Evolutionary conservation across 2,329 filamentous ascomycete genomes (phyloP).

Genomic region (Stachybotrys chlorohalonatus): DNA sequence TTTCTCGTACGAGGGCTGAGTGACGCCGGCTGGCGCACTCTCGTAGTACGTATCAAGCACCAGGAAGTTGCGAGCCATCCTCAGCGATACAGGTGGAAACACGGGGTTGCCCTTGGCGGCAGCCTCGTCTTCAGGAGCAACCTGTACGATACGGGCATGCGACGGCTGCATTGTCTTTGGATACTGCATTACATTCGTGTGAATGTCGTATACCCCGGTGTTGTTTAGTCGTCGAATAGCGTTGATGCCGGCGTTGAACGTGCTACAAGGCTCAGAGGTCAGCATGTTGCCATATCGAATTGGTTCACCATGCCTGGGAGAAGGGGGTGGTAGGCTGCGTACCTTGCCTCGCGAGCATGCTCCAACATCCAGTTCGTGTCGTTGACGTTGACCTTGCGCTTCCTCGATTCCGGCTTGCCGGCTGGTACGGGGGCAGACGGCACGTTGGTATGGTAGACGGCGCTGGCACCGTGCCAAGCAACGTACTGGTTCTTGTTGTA

Average conservation of each 20-base stretch:
- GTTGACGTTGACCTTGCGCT: slow-evolving; percentile 78
- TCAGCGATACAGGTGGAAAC: slow-evolving; percentile 39
- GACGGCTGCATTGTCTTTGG: slow-evolving; percentile 85
- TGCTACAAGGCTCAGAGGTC: slow-evolving; percentile 37
- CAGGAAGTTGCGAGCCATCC: slow-evolving; percentile 46
- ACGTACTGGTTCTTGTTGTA: slow-evolving; percentile 99
- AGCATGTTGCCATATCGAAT: background rate
- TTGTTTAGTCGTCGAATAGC: slow-evolving; percentile 60
- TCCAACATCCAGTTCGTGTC: slow-evolving; percentile 96
- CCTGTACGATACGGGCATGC: slow-evolving; percentile 70
- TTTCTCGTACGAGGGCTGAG: slow-evolving; percentile 33
- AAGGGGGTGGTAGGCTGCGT: slow-evolving; percentile 12
- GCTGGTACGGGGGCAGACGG: slow-evolving; percentile 67
- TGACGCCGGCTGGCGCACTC: slow-evolving; percentile 37
- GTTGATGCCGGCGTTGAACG: slow-evolving; percentile 72
- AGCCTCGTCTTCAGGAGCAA: slow-evolving; percentile 36
- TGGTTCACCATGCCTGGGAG: background rate
- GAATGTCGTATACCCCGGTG: slow-evolving; percentile 79
- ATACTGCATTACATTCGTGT: slow-evolving; percentile 87
- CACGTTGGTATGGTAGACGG: slow-evolving; percentile 80
- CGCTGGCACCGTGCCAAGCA: slow-evolving; percentile 94
- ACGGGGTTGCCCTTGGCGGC: slow-evolving; percentile 18
- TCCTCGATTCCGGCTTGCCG: slow-evolving; percentile 74
- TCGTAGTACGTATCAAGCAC: slow-evolving; percentile 48
- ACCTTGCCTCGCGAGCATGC: slow-evolving; percentile 87